A percentile compares a stretch with the other conserved stretches of the same genome.
phyloP scores from a whole-genome alignment of 305 asterid genomes.

The Fraxinus velutina region DNA sequence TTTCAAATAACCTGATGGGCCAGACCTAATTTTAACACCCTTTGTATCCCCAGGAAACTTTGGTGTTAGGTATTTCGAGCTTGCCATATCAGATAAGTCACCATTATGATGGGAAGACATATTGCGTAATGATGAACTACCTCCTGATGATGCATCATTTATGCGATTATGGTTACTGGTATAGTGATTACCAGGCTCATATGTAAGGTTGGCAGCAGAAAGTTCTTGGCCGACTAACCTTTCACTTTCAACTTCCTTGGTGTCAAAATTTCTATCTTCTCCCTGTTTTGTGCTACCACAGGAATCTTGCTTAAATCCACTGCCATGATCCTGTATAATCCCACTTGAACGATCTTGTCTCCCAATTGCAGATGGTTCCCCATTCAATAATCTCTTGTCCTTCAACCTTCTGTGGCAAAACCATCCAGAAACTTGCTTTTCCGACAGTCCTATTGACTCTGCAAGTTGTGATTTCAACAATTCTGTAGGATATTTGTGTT shows the following conservation, averaged over 20 bases:
- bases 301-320: conserved; percentile 79
- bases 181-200: conserved; percentile 44
- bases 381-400: conserved; percentile 59
- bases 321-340: conserved; percentile 66
- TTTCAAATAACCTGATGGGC: conserved; percentile 86
- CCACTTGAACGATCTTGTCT: conserved; percentile 69
- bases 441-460: conserved; percentile 70
- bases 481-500: conserved; percentile 75
- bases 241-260: conserved; percentile 68
- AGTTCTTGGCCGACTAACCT: conserved; percentile 42
- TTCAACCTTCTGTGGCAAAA: conserved; percentile 86
- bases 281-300: conserved; percentile 87
- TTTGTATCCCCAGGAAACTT: conserved; percentile 35
- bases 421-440: conserved; percentile 91
- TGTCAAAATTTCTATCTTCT: conserved; percentile 45
- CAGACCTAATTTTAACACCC: conserved; percentile 46
- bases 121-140: conserved; percentile 59
- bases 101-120: conserved; percentile 38
- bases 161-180: conserved; percentile 32
- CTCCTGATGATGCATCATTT: conserved; percentile 65
- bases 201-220: conserved; percentile 46
- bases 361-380: conserved; percentile 40
- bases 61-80: conserved; percentile 41
- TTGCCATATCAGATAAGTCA: conserved; percentile 34
- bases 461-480: conserved; percentile 65